Conservation (phyloP, 495 filamentous ascomycete genomes). For the Mytilinidion resinicola region DNA sequence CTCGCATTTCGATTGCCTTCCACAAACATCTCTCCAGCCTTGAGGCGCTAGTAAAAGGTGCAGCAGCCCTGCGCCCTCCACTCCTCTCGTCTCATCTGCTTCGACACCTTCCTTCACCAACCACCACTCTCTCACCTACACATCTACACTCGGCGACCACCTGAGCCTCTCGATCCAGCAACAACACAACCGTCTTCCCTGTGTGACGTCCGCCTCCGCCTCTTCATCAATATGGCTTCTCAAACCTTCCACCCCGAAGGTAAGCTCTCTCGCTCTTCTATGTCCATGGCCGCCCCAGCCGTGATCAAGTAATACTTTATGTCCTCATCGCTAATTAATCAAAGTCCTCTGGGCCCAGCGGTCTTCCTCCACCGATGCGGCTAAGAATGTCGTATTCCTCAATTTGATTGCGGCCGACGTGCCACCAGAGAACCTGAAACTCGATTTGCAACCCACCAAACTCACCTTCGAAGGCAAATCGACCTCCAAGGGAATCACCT, state of each 20-base stretch:
- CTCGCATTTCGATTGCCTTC: slow-evolving; percentile 26
- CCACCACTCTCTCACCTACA: neutral
- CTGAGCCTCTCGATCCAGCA: neutral
- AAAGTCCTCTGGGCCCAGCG: slow-evolving; percentile 97
- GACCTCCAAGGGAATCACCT: slow-evolving; percentile 71
- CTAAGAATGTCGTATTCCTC: slow-evolving; percentile 89
- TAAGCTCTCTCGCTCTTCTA: slow-evolving; percentile 21
- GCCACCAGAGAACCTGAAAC: slow-evolving; percentile 56
- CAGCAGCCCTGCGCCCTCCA: slow-evolving; percentile 3
- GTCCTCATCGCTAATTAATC: slow-evolving; percentile 7
- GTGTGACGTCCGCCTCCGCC: neutral
- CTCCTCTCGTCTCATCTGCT: slow-evolving; percentile 15
- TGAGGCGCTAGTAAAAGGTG: slow-evolving; percentile 16
- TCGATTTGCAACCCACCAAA: slow-evolving; percentile 69
- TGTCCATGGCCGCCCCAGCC: neutral
- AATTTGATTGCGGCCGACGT: slow-evolving; percentile 84
- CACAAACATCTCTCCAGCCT: slow-evolving; percentile 22
- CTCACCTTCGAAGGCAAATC: slow-evolving; percentile 78
- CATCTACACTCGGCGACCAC: neutral
- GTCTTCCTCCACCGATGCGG: slow-evolving; percentile 68
- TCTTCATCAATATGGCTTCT: slow-evolving; percentile 16
- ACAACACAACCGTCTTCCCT: neutral
- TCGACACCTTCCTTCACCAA: neutral
- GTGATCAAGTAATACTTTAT: neutral
- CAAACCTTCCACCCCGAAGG: slow-evolving; percentile 35